phyloP scores from a whole-genome alignment of 2,329 filamentous ascomycete genomes.

The Rosellinia necatrix region DNA sequence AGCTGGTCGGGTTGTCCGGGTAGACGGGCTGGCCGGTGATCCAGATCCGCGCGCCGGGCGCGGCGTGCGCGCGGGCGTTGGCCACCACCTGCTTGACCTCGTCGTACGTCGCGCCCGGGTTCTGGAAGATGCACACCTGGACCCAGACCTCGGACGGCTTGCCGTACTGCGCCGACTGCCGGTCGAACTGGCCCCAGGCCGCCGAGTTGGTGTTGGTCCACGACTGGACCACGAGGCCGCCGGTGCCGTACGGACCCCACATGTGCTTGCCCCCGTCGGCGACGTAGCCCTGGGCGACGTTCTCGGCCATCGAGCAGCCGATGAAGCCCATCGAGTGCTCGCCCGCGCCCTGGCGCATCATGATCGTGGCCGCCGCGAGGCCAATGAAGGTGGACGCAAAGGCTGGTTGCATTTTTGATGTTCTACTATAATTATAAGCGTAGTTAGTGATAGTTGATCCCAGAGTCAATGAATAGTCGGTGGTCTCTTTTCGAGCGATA shows the following conservation, averaged over 20 bases:
- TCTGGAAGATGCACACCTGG: slow-evolving; percentile 40
- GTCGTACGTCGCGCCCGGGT: slow-evolving; percentile 37
- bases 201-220: slow-evolving; percentile 37
- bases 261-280: slow-evolving; percentile 33
- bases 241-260: slow-evolving; percentile 39
- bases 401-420: too few relatives aligned
- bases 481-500: too few relatives aligned
- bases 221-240: slow-evolving; percentile 37
- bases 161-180: slow-evolving; percentile 32
- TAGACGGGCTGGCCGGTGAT: slow-evolving; percentile 41
- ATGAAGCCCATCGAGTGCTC: slow-evolving; percentile 39
- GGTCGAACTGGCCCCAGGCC: slow-evolving; percentile 35
- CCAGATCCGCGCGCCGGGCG: slow-evolving; percentile 34
- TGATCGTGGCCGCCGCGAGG: too few relatives aligned
- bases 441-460: too few relatives aligned
- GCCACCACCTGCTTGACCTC: slow-evolving; percentile 39
- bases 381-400: too few relatives aligned
- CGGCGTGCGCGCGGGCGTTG: slow-evolving; percentile 38
- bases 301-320: slow-evolving; percentile 40
- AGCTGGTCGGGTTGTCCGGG: slow-evolving; percentile 25
- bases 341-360: too few relatives aligned
- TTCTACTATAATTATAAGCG: too few relatives aligned
- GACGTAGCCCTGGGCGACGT: slow-evolving; percentile 40
- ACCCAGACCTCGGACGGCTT: slow-evolving; percentile 37
- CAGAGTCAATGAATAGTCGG: too few relatives aligned